Base-by-base conservation (phyloP, 2,329 filamentous ascomycete genomes). In the Stagonosporopsis tanaceti region DNA sequence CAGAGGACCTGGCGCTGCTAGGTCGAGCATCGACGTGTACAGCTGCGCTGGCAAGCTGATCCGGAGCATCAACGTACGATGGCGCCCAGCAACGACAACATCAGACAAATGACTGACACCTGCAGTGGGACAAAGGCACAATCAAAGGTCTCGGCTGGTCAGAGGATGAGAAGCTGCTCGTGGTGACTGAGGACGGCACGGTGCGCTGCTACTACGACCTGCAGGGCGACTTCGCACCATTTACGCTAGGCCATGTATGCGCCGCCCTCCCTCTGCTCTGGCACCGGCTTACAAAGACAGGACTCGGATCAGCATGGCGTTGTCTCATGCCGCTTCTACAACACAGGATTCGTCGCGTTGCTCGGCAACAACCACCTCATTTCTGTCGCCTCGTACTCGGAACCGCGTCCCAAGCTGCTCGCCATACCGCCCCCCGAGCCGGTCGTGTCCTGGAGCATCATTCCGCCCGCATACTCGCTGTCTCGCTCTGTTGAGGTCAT, bases 91-190 rank as follows among this genome's bases (percentile, higher is more conserved):
- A 17, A 20, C 22, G n/a, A 38, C 9, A 20, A 40, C n/a, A 34
- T 27, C 25, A 17, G 15, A 34, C 34, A 27, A 37, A 24, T n/a
- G 27, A 30, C 59, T 59, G 56, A 57, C 44, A 27, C 3, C 8
- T 25, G 42, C 28, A 90, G 74, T 98, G 94, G 93, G 94, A 98
- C 69, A 92, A 93, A 78, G 92, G 92, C 42, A 82, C 88, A 3
- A 91, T 99, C 71, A 90, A 89, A 75, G 93, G 92, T 2, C 83
- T 99, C 20, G 95, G 95, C 32, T 99, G 95, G 95, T 97, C 93
- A 20, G 94, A 97, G 70, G 92, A 97, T 64, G 95, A 99, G 81
- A 90, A 91, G 73, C 84, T 99, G 44, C 81, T 99, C 4, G 90
- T 97, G 0, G 88, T 98, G 48, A 92, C 93, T 9, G 86, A 90